Base-by-base conservation (phyloP, 192 early-diverging fungal genomes). In the Phycomyces blakesleeanus region DNA sequence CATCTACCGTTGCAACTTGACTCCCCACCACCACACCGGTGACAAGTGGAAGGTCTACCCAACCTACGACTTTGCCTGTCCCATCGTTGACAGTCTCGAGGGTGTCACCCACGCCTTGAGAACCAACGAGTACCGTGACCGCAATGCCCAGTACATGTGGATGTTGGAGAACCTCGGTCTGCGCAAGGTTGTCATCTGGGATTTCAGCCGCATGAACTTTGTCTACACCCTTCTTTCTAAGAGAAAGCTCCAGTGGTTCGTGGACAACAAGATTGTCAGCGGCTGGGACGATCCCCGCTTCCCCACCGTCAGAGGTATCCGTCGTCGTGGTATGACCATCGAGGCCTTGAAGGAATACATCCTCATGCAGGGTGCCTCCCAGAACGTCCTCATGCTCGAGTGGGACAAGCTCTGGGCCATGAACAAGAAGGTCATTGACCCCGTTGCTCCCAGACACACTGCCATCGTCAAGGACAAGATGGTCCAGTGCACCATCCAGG, bases 381-480 rank as follows among this genome's bases (percentile, higher is more conserved):
- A 97, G 75, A 94, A 92, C 80, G 87, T 83, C 53, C 81, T 99
- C 60, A 77, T 88, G 49, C 76, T 99, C 50, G 96, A 97, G 76
- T 99, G 97, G 97, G 97, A 99, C 80, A 99, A 99, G 79, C 85
- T 99, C 60, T 99, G 97, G 97, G 81, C 94, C 20, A 62, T 91
- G 40, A 99, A 99, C 85, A 95, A 93, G 74, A 92, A 94, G 79
- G 78, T 93, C 55, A 95, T 99, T 67, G 97, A 99, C 66, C 97
- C 95, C 7, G 72, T 97, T 59, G 89, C 95, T 21, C 95, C 96
- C 14, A 83, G 96, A 57, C 93, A 97, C 68, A 91, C 89, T 9
- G 92, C 91, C 12, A 55, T 99, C 37, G 73, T 84, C 29, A 76
- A 75, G 37, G 75, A 87, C 12, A 82, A 86, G 44, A 75, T 91